Conservation (phyloP, 1,284 basidiomycete genomes). For the Fomitopsis pinicola region DNA sequence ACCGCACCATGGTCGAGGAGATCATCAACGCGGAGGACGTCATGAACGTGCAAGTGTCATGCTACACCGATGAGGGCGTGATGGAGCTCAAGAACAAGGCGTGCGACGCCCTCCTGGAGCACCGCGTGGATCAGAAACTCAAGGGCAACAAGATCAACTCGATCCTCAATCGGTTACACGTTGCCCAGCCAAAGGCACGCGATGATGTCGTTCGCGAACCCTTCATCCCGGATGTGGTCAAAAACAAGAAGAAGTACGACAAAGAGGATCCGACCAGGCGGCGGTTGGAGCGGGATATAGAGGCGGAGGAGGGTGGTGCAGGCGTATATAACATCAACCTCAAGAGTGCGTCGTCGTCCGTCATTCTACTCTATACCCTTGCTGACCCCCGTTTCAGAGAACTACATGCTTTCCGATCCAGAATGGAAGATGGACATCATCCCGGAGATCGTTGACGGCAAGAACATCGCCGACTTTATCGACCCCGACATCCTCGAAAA, state of each 20-base stretch:
- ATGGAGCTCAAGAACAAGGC: slow-evolving; percentile 92
- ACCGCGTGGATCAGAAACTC: slow-evolving; percentile 89
- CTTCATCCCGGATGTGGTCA: slow-evolving; percentile 82
- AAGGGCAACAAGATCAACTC: slow-evolving; percentile 91
- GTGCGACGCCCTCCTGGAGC: slow-evolving; percentile 88
- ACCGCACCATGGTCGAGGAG: slow-evolving; percentile 77
- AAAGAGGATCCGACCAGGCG: slow-evolving; percentile 76
- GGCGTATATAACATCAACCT: slow-evolving; percentile 90
- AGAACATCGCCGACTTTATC: slow-evolving; percentile 99
- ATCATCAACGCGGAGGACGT: slow-evolving; percentile 76
- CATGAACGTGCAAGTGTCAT: slow-evolving; percentile 79
- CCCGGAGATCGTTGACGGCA: slow-evolving; percentile 96
- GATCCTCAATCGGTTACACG: slow-evolving; percentile 91
- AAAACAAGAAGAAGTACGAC: slow-evolving; percentile 79
- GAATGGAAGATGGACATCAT: slow-evolving; percentile 97
- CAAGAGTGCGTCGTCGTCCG: slow-evolving; percentile 56
- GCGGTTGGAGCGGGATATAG: slow-evolving; percentile 73
- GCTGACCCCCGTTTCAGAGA: slow-evolving; percentile 49
- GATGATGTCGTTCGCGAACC: slow-evolving; percentile 83
- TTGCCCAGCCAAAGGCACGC: slow-evolving; percentile 82
- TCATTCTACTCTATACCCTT: neutral
- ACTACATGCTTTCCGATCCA: slow-evolving; percentile 86
- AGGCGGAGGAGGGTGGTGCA: slow-evolving; percentile 80
- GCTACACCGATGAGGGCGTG: slow-evolving; percentile 92
- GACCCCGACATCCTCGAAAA: slow-evolving; percentile 98